Evolutionary conservation across 78 protist genomes (phyloP), one percentile per base, ranked within the genome.

Genomic region (Dictyostelium purpureum): DNA sequence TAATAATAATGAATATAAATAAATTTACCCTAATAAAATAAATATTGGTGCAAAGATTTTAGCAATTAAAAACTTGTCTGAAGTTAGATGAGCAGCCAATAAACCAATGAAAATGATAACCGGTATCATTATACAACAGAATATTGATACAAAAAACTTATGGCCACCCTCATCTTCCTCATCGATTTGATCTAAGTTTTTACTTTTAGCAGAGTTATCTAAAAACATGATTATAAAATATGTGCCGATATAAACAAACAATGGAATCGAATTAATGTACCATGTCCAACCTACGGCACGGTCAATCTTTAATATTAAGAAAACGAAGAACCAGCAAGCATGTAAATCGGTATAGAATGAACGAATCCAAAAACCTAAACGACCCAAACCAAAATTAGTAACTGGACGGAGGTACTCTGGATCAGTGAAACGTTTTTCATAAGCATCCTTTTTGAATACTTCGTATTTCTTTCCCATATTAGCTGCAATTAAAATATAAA

Each of bases 191-290:
- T 35, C 24, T 26, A 59, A 31, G 33, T 81, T 28, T 14, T 37
- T 19, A 38, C n/a, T 21, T 5, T 49, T 24, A 4, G 43, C 33
- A 1, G 2, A 12, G 66, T 51, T 69, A 75, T 81, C 89, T 6
- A 24, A 19, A 6, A 56, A 2, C 7, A 43, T 81, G 7, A 37
- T 31, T 6, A 81, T 26, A 9, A 81, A 81, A 16, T 21, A 16
- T 21, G 67, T 1, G 6, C 47, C 4, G 14, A 81, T 35, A 35
- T 21, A 31, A 5, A 81, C 42, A 12, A 81, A n/a, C 10, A 81
- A 28, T 2, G 89, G 89, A 38, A 81, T 81, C 16, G 78, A 37
- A 26, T 81, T 81, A 21, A 81, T 81, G 71, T 78, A 65, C 89
- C 89, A 81, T 26, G 52, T 81, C 89, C 89, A 81, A 10, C 63